phyloP scores from a whole-genome alignment of 139 green algal species.

The Volvox africanus region DNA sequence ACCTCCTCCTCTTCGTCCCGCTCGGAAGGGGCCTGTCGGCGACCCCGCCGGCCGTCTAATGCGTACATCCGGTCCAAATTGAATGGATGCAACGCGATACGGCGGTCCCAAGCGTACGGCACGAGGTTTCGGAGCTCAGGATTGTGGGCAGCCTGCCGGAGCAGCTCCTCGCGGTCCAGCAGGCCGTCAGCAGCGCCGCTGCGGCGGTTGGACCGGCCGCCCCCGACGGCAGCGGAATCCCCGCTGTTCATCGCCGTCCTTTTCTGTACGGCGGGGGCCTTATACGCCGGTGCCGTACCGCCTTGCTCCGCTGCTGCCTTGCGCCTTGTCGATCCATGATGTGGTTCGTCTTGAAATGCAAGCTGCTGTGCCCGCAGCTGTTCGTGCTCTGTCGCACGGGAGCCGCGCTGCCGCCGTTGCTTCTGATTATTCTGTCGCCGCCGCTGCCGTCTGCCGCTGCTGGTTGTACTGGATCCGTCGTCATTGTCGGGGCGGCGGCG shows the following conservation, averaged over 20 bases:
- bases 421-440: background rate
- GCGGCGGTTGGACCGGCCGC: background rate
- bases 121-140: conserved; percentile 9
- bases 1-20: background rate
- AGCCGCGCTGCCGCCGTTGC: background rate
- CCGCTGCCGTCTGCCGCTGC: background rate
- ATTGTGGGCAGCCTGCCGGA: background rate
- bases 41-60: background rate
- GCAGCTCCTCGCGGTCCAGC: background rate
- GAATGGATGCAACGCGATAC: conserved; percentile 9
- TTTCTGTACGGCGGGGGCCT: background rate
- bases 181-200: background rate
- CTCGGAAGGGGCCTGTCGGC: background rate
- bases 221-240: background rate
- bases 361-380: background rate
- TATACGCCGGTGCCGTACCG: background rate
- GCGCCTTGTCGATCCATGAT: background rate
- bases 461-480: background rate
- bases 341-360: background rate
- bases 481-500: background rate
- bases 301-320: background rate
- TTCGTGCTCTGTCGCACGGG: background rate
- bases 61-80: conserved; percentile 3
- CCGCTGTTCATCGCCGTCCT: background rate
- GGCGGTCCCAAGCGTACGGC: conserved; percentile 22